Conservation (phyloP, 768 basidiomycete species). For the Trametes coccinea region DNA sequence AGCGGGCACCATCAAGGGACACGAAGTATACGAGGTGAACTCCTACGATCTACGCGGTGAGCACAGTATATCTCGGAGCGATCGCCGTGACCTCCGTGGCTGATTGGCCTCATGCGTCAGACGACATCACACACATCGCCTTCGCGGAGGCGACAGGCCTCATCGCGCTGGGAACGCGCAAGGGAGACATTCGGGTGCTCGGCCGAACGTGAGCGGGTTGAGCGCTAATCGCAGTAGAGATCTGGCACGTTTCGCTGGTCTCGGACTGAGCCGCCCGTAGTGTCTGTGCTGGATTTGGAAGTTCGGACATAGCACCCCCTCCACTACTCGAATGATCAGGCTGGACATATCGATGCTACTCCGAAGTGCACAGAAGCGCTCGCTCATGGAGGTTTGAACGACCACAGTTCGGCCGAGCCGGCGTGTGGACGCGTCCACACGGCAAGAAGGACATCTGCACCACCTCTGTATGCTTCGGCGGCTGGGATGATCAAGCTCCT, state of each 20-base stretch:
- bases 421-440: neutral
- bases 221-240: neutral
- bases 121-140: slow-evolving; percentile 35
- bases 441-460: neutral
- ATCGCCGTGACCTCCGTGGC: neutral
- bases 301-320: neutral
- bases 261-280: neutral
- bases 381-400: too few species aligned
- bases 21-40: slow-evolving; percentile 30
- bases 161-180: slow-evolving; percentile 32
- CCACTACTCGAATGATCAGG: neutral
- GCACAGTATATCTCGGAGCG: neutral
- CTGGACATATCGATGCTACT: neutral
- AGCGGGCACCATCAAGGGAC: slow-evolving; percentile 21
- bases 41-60: slow-evolving; percentile 35
- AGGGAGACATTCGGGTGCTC: slow-evolving; percentile 29
- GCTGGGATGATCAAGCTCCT: too few species aligned
- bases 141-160: slow-evolving; percentile 34
- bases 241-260: neutral
- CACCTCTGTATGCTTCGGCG: too few species aligned
- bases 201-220: slow-evolving; percentile 12
- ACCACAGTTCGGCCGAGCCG: neutral
- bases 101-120: slow-evolving; percentile 11
- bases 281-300: neutral
- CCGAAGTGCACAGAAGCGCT: neutral